Base-by-base conservation (phyloP, 208 protist genomes). In the Leishmania tarentolae region DNA sequence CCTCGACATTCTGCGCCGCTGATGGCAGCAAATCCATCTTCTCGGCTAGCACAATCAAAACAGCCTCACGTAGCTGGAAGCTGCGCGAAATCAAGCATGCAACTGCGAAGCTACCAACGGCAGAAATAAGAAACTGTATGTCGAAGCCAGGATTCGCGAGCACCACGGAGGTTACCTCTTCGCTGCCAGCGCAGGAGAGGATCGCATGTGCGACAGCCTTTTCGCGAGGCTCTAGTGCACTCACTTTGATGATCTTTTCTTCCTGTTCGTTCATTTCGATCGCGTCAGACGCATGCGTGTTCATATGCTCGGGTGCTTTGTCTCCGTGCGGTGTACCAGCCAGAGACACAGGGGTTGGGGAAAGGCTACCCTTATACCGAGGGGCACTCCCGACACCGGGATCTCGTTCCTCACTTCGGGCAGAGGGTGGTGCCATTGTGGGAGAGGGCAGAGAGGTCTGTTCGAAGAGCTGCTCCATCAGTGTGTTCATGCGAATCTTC, bases 1-100 rank as follows among this genome's bases (percentile, higher is more conserved):
- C 88, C 66, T 92, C 91, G n/a, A 93, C 83, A 6, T 46, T 24
- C 1, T 82, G 63, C 56, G 83, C 82, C 2, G 69, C 59, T n/a
- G 71, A 56, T 35, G 31, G 68, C 15, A 84, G 68, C 70, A 81
- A 57, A 47, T 78, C 79, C 59, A 93, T 84, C 42, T 84, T 53
- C 40, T 91, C 87, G 17, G 82, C 87, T 13, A 95, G 70, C 9
- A 87, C 88, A 3, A 85, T 74, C 59, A 98, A 66, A 2, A 90
- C 90, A 0, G 90, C 84, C 83, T 98, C 95, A 24, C 95, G 93
- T 37, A 97, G 78, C 78, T 92, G 92, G 74, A 94, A 97, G 19
- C 87, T 85, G 2, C 81, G 63, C 9, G 91, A 94, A 69, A 96
- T 86, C n/a, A 98, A 80, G 76, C 94, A 97, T 21, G 90, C 83